Base-by-base conservation (phyloP, 345 rosid species). In the Eucalyptus marginata region DNA sequence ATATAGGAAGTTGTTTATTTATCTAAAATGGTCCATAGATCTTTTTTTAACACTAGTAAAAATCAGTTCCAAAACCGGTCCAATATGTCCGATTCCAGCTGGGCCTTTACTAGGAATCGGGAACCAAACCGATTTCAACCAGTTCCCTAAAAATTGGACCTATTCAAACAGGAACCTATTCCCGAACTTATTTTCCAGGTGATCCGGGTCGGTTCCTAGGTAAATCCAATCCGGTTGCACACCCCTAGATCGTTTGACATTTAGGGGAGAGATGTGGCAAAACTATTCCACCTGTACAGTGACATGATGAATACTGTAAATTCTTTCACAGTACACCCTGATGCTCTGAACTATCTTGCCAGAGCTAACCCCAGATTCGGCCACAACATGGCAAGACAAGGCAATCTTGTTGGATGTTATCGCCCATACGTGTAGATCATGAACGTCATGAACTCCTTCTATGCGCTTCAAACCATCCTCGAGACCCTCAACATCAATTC, bases 361-460 rank as follows among this genome's bases (percentile, higher is more conserved):
- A 66, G 93, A 88, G 92, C 90, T 93, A 64, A 88, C 94, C 84
- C 91, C 96, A 7, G 96, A 88, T 64, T 96, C 93, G 3, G 95
- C 90, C 56, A 92, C 86, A 52, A 94, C 92, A 93, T 95, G 98
- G 92, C 99, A 96, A 29, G 96, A 94, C 90, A 97, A 66, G 5
- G 93, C 95, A 47, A 89, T 81, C 92, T 95, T 95, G 89, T 97
- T 96, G 8, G 87, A 88, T 25, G 99, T 97, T 40, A 96, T 92
- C 25, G 96, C 93, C 99, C 99, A 95, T 14, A 97, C 93, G 89
- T 95, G 99, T 47, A 97, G 94, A 90, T 95, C 99, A 89, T 93
- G 95, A 88, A 97, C 86, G 52, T 89, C 86, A 40, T 87, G 89
- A 88, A 96, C 97, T 68, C 98, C 98, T 18, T 89, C 18, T 14